Evolutionary conservation across 202 grass and related monocot genomes (phyloP), one percentile per base, ranked within the genome.

Genomic region (Schoenoplectus triqueter): DNA sequence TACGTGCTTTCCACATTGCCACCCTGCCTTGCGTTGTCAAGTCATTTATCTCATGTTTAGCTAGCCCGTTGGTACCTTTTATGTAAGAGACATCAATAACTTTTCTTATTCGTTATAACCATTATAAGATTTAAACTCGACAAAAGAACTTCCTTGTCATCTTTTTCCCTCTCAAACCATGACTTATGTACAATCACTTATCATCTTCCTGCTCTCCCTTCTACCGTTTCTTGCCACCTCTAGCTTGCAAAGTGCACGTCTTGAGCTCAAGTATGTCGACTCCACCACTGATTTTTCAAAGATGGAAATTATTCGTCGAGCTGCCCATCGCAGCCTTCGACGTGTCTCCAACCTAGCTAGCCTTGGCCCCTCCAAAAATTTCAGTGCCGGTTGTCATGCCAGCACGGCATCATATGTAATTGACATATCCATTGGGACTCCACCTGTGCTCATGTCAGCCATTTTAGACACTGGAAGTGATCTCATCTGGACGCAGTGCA

Each of bases 401-500:
- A 79, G 75, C 21, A 59, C 51, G 5, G 49, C 21, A 31, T 84
- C 80, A n/a, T 88, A 91, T 56, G 9, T 86, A 6, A 80, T 88
- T 51, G 74, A 73, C 52, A 51, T 91, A 54, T 69, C 66, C 9
- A 84, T 91, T 22, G 90, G 90, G 11, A 91, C 87, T 5, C 90
- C 87, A 14, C 80, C 84, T 0, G 80, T 46, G 47, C 80, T 48
- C 52, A 48, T 71, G 22, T 84, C 73, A 31, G 78, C 72, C 20
- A 65, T 87, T 52, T 40, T 87, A n/a, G 86, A 82, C 18, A 87
- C 79, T 1, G 78, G 86, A 51, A 87, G 86, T 7, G 86, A 87
- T 14, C 78, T 87, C 19, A 84, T 80, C 47, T 88, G 89, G 89
- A 86, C 87, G 48, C 89, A 88, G 82, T 91, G 80, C 56, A 69